Conservation (phyloP, 495 filamentous ascomycete genomes). For the Penicillium silybi region DNA sequence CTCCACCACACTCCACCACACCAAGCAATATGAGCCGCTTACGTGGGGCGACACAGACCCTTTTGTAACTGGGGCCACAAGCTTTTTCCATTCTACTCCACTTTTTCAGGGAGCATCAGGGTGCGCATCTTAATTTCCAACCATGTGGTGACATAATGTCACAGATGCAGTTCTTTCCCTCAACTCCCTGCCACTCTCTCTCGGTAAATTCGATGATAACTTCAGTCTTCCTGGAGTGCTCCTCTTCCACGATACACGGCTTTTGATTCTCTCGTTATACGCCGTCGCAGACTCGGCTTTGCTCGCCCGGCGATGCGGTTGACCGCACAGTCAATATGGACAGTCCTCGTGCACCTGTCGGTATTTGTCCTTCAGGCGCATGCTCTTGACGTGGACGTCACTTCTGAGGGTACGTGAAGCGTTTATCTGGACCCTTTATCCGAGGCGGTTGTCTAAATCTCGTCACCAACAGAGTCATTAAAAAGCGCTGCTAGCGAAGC, state of each 20-base stretch:
- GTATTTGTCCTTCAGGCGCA: neutral
- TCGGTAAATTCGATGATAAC: neutral
- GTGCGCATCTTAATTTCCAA: neutral
- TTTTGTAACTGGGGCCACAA: neutral
- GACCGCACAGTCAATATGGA: conserved; percentile 9
- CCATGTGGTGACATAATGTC: neutral
- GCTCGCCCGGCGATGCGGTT: conserved; percentile 3
- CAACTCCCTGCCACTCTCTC: neutral
- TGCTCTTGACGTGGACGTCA: conserved; percentile 7
- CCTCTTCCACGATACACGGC: neutral
- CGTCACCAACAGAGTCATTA: conserved; percentile 8
- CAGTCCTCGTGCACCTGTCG: conserved; percentile 4
- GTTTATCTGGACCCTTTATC: neutral
- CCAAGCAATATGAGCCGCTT: neutral
- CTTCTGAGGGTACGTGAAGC: neutral
- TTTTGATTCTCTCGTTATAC: neutral
- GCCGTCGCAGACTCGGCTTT: neutral
- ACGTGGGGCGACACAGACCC: neutral
- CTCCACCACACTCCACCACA: neutral
- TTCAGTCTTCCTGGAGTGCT: neutral
- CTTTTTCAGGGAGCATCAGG: neutral
- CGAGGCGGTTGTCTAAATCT: neutral
- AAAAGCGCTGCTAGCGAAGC: conserved; percentile 12
- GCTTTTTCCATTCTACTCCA: neutral
- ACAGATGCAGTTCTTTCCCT: neutral